These are phyloP conservation scores for Globisporangium heterothallicum DNA, from an alignment of 352 stramenopile species.

Conservation along the genomic window DNA sequence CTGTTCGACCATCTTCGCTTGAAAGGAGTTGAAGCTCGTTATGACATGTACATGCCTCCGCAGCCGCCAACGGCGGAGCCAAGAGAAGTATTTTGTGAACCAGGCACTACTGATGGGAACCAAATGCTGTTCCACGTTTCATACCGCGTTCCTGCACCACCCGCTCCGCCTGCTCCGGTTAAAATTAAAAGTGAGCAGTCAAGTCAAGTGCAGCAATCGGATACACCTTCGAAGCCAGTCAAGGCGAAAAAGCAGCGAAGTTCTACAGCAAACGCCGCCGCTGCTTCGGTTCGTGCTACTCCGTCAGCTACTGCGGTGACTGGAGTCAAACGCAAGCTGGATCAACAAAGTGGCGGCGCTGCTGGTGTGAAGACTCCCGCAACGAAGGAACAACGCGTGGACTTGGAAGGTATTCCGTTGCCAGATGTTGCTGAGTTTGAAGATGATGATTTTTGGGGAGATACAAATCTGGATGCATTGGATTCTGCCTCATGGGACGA, in stretches of 20 bases:
- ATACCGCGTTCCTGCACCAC: slow-evolving; percentile 50
- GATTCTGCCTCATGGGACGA: slow-evolving; percentile 84
- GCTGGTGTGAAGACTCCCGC: slow-evolving; percentile 3
- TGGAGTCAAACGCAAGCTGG: slow-evolving; percentile 66
- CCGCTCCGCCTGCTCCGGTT: slow-evolving; percentile 16
- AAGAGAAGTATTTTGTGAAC: slow-evolving; percentile 21
- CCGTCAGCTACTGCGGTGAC: slow-evolving; percentile 6
- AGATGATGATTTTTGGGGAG: slow-evolving; percentile 83
- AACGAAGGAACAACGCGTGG: slow-evolving; percentile 71
- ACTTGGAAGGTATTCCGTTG: slow-evolving; percentile 74
- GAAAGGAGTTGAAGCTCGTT: slow-evolving; percentile 51
- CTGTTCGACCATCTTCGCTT: slow-evolving; percentile 44
- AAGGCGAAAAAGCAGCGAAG: slow-evolving; percentile 65
- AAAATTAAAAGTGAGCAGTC: slow-evolving; percentile 29
- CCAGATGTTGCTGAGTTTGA: slow-evolving; percentile 68
- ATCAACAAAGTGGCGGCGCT: slow-evolving; percentile 25
- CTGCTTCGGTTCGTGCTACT: slow-evolving; percentile 7
- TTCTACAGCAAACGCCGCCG: slow-evolving; percentile 12
- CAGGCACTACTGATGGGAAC: slow-evolving; percentile 16
- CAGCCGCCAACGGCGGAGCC: slow-evolving; percentile 14
- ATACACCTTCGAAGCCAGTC: slow-evolving; percentile 22
- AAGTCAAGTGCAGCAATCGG: slow-evolving; percentile 15
- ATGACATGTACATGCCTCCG: slow-evolving; percentile 49
- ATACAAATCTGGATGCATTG: slow-evolving; percentile 81
- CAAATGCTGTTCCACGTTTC: slow-evolving; percentile 58